A percentile compares a stretch with the other conserved stretches of the same genome.
Evolutionary conservation across 73 alveolate species (phyloP).

Genomic region (Tetrahymena thermophila): DNA sequence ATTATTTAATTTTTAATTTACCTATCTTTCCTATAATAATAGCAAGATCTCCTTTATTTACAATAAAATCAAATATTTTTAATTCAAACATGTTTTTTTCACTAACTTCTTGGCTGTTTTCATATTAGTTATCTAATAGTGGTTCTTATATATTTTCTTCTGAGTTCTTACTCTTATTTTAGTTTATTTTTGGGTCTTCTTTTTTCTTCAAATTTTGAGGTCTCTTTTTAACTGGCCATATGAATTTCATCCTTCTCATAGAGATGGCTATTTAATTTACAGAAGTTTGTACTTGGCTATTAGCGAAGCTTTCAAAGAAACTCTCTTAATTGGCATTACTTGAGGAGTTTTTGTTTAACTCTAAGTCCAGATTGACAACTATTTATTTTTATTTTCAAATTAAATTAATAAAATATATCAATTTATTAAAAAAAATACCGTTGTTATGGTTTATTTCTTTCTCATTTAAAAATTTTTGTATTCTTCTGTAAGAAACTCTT

Average conservation of each 20-base stretch:
- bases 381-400: too few relatives aligned
- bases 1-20: too few relatives aligned
- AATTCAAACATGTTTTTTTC: not conserved
- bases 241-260: not conserved
- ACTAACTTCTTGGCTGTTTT: too few relatives aligned
- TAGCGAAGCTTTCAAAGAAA: not conserved
- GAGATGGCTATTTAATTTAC: not conserved
- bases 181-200: too few relatives aligned
- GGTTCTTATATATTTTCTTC: not conserved
- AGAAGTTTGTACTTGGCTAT: not conserved
- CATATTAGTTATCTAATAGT: not conserved
- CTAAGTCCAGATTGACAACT: not conserved
- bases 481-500: conserved; percentile 20
- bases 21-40: not conserved
- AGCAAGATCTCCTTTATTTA: not conserved
- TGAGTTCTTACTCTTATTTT: not conserved
- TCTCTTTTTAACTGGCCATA: not conserved
- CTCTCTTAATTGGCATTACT: not conserved
- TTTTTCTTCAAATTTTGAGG: too few relatives aligned
- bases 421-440: not conserved
- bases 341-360: not conserved
- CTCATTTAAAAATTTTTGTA: conserved; percentile 12
- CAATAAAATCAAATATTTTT: not conserved
- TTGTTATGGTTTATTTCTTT: conserved; percentile 19
- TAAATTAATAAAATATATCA: too few relatives aligned